phyloP scores from a whole-genome alignment of 2,329 filamentous ascomycete species.

The Aspergillus pseudoglaucus region DNA sequence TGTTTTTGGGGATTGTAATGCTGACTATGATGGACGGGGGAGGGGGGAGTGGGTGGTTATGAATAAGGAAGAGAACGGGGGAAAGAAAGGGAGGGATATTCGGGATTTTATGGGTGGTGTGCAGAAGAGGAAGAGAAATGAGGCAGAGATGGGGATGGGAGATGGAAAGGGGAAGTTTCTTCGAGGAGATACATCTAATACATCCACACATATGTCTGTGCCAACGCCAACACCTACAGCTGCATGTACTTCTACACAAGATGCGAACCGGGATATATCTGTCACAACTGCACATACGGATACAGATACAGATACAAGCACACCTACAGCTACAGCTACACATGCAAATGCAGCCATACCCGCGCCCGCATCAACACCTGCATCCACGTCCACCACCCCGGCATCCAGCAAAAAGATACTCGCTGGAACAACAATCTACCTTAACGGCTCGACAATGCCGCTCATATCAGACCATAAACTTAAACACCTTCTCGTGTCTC shows the following conservation, averaged over 20 bases:
- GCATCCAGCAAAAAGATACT: conserved; percentile 54
- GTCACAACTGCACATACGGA: not conserved
- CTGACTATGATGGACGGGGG: conserved; percentile 27
- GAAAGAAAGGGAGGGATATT: conserved; percentile 34
- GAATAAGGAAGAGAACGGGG: conserved; percentile 17
- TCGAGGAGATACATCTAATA: not conserved
- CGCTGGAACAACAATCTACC: conserved; percentile 65
- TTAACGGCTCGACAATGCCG: conserved; percentile 82
- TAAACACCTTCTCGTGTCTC: conserved; percentile 66
- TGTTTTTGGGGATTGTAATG: conserved; percentile 55
- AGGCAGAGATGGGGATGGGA: conserved; percentile 7
- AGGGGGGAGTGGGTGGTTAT: conserved; percentile 48
- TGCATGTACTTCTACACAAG: not conserved
- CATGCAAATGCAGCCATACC: not conserved
- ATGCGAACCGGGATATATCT: not conserved
- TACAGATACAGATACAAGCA: not conserved
- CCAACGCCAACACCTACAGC: not conserved
- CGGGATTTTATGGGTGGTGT: conserved; percentile 43
- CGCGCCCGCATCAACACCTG: not conserved
- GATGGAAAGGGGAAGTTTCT: not conserved
- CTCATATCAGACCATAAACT: conserved; percentile 78
- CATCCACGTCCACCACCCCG: not conserved
- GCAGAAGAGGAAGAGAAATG: conserved; percentile 34
- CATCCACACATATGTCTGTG: too few species aligned
- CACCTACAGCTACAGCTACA: not conserved